These are phyloP conservation scores for Mucor velutinosus DNA, from an alignment of 371 early-diverging fungal species.

Conservation along the genomic window DNA sequence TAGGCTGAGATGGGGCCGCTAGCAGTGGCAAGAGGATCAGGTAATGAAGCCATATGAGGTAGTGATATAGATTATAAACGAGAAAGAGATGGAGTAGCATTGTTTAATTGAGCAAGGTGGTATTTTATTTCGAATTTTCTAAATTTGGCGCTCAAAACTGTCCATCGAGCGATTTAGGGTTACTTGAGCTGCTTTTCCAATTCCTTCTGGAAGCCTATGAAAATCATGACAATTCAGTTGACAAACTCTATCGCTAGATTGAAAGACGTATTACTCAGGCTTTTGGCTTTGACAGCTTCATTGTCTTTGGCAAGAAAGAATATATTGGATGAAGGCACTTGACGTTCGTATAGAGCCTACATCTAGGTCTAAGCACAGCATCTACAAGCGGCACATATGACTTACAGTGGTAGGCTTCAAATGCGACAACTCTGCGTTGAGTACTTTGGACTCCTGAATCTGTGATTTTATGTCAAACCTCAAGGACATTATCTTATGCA, in stretches of 20 bases:
- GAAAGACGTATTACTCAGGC: constrained; percentile 8
- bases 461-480: neutral
- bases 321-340: constrained; percentile 33
- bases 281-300: constrained; percentile 16
- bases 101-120: neutral
- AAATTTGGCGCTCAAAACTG: neutral
- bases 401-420: constrained; percentile 26
- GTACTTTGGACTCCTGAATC: constrained; percentile 25
- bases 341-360: constrained; percentile 27
- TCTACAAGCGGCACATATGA: neutral
- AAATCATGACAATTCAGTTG: neutral
- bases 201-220: constrained; percentile 12
- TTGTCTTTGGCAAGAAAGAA: constrained; percentile 30
- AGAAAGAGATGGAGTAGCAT: neutral
- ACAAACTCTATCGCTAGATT: neutral
- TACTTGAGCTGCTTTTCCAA: constrained; percentile 14
- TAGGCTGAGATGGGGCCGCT: constrained; percentile 49
- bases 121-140: neutral
- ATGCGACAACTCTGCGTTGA: constrained; percentile 25
- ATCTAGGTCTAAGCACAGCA: neutral
- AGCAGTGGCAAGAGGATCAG: constrained; percentile 47
- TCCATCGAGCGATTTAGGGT: no score
- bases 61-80: neutral
- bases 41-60: constrained; percentile 5
- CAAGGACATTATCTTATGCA: neutral